Conservation (phyloP, 768 basidiomycete species). For the Leccinum sublutescens region DNA sequence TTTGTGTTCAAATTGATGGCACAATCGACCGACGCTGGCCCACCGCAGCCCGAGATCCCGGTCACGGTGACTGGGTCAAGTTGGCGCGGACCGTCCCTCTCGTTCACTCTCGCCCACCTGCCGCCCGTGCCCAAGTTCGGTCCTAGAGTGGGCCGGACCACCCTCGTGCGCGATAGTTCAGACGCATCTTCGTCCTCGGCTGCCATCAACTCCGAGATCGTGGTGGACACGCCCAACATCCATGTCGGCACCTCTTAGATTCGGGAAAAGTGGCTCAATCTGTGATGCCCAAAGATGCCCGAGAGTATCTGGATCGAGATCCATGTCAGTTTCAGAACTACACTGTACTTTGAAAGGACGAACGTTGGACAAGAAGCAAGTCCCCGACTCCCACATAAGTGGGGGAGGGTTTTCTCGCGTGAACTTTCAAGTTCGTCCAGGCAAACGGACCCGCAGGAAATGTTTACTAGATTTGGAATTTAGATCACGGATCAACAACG, state of each 20-base stretch:
- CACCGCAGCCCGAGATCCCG: background rate
- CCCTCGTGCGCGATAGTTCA: conserved; percentile 14
- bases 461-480: too few species aligned
- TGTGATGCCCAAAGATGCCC: too few species aligned
- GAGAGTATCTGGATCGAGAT: too few species aligned
- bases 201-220: conserved; percentile 20
- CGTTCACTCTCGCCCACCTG: conserved; percentile 15
- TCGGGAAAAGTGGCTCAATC: too few species aligned
- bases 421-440: too few species aligned
- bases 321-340: too few species aligned
- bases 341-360: too few species aligned
- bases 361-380: too few species aligned
- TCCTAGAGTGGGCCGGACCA: conserved; percentile 25
- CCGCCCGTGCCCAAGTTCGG: conserved; percentile 17
- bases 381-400: too few species aligned
- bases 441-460: too few species aligned
- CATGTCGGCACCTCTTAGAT: conserved; percentile 53
- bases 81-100: conserved; percentile 13
- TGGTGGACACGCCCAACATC: conserved; percentile 60
- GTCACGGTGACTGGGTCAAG: background rate
- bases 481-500: too few species aligned
- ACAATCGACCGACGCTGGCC: background rate
- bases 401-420: too few species aligned
- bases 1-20: conserved; percentile 4
- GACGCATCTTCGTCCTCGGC: background rate